Evolutionary conservation across 73 alveolate species (phyloP), one percentile per base, ranked within the genome.

Genomic region (Symbiodinium natans): DNA sequence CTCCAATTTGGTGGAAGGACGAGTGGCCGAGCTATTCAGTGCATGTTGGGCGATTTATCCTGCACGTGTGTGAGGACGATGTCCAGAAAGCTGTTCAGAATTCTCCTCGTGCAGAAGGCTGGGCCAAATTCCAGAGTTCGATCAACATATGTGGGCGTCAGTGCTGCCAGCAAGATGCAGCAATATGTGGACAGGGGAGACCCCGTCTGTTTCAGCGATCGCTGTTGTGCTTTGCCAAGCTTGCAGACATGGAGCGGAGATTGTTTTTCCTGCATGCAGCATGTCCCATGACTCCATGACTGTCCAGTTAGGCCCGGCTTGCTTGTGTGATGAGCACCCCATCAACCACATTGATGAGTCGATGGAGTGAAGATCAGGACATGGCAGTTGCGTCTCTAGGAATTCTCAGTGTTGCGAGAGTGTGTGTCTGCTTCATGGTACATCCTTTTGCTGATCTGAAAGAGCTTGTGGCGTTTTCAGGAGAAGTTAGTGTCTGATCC

Each of bases 301-400:
- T n/a, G n/a, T n/a, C n/a, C n/a, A n/a, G n/a, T 63, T 3, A 63
- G 80, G 80, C 80, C 36, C 80, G 80, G 27, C 80, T 63, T 63
- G 40, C 80, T 2, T 63, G 80, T 29, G 38, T n/a, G 33, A 9
- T 63, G 38, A 63, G 80, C 19, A 25, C 80, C 19, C 27, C 80
- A n/a, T 63, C 80, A 63, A 17, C 80, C 19, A 3, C 31, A 29
- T 29, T 63, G 40, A 23, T 63, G 13, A 10, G 27, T 27, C 80
- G 80, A 17, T 63, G 80, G 80, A 29, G 4, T 63, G 80, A 63
- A 63, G 80, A 63, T n/a, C 80, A 63, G 80, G 80, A 23, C 80
- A 6, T 13, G 13, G 59, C 59, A 46, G 13, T n/a, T n/a, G n/a
- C n/a, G n/a, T n/a, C n/a, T n/a, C n/a, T n/a, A 52, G 71, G 71